Percentiles rank a stretch among this genome's conserved stretches.
Evolutionary conservation across 2,329 filamentous ascomycete genomes (phyloP).

Genomic region (Alternaria tenuissima): DNA sequence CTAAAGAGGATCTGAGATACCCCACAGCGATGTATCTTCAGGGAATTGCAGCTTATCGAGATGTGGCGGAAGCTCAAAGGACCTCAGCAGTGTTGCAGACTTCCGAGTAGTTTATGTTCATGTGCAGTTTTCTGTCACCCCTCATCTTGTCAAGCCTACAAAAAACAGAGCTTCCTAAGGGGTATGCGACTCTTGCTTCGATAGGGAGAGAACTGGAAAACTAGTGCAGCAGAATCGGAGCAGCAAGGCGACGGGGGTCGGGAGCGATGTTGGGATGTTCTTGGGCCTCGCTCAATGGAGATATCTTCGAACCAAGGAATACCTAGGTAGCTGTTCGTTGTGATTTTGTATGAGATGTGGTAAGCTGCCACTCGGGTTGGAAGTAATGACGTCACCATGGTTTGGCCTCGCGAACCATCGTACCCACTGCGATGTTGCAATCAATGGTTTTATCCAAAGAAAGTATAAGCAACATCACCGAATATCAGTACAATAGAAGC

Average conservation of each 20-base stretch:
- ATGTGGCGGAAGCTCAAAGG: background rate
- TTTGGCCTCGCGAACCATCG: background rate
- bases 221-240: background rate
- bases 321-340: no score
- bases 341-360: background rate
- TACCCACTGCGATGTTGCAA: background rate
- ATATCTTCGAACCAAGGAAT: no score
- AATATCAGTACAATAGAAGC: background rate
- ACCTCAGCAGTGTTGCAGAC: background rate
- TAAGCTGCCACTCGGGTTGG: background rate
- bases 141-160: background rate
- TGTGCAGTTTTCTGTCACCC: background rate
- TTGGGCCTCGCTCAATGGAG: no score
- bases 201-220: background rate
- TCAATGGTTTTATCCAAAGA: background rate
- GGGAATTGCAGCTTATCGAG: background rate
- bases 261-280: background rate
- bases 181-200: background rate
- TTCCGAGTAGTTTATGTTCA: background rate
- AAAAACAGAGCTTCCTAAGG: background rate
- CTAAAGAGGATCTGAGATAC: background rate
- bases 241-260: no score
- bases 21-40: background rate
- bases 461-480: background rate
- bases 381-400: background rate